Evolutionary conservation across 1,284 basidiomycete genomes (phyloP), one percentile per base, ranked within the genome.

Genomic region (Rhodotorula sp.): DNA sequence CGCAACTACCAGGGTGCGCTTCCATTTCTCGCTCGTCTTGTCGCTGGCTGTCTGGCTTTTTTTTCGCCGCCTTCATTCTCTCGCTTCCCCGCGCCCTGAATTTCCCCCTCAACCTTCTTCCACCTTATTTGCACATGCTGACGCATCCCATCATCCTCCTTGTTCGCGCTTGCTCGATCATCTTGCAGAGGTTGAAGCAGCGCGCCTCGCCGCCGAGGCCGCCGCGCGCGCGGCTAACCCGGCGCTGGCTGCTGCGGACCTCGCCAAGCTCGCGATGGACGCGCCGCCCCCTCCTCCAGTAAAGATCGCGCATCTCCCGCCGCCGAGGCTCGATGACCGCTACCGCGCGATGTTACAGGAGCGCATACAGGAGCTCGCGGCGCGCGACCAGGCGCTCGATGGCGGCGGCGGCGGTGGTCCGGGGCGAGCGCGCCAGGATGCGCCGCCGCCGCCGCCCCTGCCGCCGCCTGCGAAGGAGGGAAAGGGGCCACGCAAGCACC

Each of bases 181-280:
- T 48, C 15, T 13, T 29, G 50, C 41, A 46, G 32, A 63, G 41
- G 67, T 78, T 53, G 78, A 78, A 59, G 70, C 71, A 3, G 78
- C 78, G 2, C 71, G 75, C 3, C 22, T 62, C 48, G 64, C 61
- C 29, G 75, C 75, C 8, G 72, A 72, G 17, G 62, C 39, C 7
- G 48, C 66, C 12, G 69, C 72, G 7, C 64, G 66, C 10, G n/a
- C 54, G 13, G 61, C 56, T 3, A 73, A 74, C 59, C 57, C 68
- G 22, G 67, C 53, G 22, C 54, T 74, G 34, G 48, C 57, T 8
- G 69, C 70, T 2, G 73, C 70, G 17, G 72, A 74, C 41, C 68
- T 79, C 27, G 51, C 71, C 8, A 69, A 70, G 29, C 75, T 79
- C 50, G 58, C 39, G 6, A 54, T 60, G 48, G 57, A 69, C 22